phyloP scores from a whole-genome alignment of 148 eudicot genomes.

The Simmondsia chinensis region DNA sequence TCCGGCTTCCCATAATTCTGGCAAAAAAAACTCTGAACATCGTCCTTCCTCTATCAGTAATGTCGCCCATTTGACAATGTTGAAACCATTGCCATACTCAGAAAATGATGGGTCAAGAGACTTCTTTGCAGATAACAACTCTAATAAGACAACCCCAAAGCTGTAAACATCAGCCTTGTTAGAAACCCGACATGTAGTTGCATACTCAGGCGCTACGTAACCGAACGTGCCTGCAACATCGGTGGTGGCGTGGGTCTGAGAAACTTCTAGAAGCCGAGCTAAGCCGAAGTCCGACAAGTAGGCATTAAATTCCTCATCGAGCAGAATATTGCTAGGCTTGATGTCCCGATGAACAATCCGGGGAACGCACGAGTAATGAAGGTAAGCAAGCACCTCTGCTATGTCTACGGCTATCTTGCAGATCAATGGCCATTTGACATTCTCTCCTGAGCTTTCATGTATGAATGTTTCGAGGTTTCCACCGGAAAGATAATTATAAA shows the following conservation, averaged over 20 bases:
- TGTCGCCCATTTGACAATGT: slow-evolving; percentile 51
- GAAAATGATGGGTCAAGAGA: slow-evolving; percentile 63
- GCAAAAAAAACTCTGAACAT: slow-evolving; percentile 33
- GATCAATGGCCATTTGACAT: slow-evolving; percentile 34
- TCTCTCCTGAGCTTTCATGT: slow-evolving; percentile 31
- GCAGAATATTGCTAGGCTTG: slow-evolving; percentile 60
- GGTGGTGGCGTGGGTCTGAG: slow-evolving; percentile 60
- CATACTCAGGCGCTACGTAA: slow-evolving; percentile 67
- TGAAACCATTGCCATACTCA: slow-evolving; percentile 48
- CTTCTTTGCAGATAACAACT: slow-evolving; percentile 49
- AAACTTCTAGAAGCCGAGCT: slow-evolving; percentile 50
- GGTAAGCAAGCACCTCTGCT: slow-evolving; percentile 48
- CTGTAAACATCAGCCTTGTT: slow-evolving; percentile 67
- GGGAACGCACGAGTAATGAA: slow-evolving; percentile 54
- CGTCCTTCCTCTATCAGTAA: slow-evolving; percentile 34
- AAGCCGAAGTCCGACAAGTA: slow-evolving; percentile 60
- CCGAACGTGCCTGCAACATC: slow-evolving; percentile 65
- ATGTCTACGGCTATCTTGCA: slow-evolving; percentile 51
- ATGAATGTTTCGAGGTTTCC: slow-evolving; percentile 60
- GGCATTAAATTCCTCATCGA: slow-evolving; percentile 57
- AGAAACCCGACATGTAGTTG: slow-evolving; percentile 52
- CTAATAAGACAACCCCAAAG: slow-evolving; percentile 54
- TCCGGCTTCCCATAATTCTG: slow-evolving; percentile 41
- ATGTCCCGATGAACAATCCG: slow-evolving; percentile 54
- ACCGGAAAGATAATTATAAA: slow-evolving; percentile 57